A percentile compares a stretch with the other conserved stretches of the same genome.
These are phyloP conservation scores for Paradendryphiella salina DNA, from an alignment of 2,329 filamentous ascomycete genomes.

Conservation along the genomic window DNA sequence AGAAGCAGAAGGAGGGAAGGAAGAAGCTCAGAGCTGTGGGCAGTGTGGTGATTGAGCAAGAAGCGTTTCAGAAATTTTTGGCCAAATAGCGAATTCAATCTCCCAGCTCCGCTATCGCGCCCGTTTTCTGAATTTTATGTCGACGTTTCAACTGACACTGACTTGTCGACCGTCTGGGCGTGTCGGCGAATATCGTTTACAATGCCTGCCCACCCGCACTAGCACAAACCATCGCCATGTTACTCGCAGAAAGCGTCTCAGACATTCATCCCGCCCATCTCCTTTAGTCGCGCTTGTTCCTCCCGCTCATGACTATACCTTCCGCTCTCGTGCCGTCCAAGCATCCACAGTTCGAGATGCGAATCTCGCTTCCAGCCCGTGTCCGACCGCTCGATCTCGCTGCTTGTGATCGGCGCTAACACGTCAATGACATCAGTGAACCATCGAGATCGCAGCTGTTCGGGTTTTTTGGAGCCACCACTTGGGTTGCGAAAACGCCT, in stretches of 20 bases:
- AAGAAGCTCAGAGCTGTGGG: conserved; percentile 82
- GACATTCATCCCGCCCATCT: too few species aligned
- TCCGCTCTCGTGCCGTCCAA: background rate
- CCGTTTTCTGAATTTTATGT: too few species aligned
- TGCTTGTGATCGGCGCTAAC: conserved; percentile 11
- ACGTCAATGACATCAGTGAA: conserved; percentile 12
- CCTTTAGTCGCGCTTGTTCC: background rate
- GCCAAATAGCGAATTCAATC: conserved; percentile 59
- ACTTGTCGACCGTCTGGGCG: too few species aligned
- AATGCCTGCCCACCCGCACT: background rate
- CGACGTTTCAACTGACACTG: too few species aligned
- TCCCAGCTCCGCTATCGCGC: conserved; percentile 1
- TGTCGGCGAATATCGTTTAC: background rate
- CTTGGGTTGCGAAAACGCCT: conserved; percentile 3
- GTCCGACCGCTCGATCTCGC: conserved; percentile 3
- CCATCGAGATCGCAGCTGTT: conserved; percentile 4
- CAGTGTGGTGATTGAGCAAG: conserved; percentile 94
- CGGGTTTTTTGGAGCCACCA: conserved; percentile 3
- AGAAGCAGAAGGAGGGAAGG: conserved; percentile 94
- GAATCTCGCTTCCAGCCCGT: background rate
- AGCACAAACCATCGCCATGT: background rate
- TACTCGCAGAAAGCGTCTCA: too few species aligned
- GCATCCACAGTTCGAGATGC: background rate
- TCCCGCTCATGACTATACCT: too few species aligned
- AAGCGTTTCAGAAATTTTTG: conserved; percentile 92